Conservation (phyloP, 2,329 filamentous ascomycete genomes). For the Hypoxylon sp. region DNA sequence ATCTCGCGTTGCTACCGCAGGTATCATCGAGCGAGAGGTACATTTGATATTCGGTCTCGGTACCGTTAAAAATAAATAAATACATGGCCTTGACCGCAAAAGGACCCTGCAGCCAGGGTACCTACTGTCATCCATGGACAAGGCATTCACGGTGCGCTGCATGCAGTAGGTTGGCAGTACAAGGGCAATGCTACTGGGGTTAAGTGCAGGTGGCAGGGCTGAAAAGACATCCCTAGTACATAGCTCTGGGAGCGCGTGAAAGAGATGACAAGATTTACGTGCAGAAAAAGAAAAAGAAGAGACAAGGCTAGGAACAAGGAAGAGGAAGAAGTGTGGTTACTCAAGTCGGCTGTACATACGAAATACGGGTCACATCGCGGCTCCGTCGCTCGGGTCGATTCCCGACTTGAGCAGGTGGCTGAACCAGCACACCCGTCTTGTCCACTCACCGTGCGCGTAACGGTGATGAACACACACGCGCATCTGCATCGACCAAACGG, state of each 20-base stretch:
- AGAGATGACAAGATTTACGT: background rate
- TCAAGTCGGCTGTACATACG: conserved; percentile 37
- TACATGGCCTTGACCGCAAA: background rate
- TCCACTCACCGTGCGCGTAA: conserved; percentile 6
- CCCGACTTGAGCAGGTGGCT: conserved; percentile 38
- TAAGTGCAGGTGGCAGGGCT: conserved; percentile 26
- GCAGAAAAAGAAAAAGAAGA: conserved; percentile 9
- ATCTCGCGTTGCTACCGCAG: conserved; percentile 16
- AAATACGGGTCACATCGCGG: conserved; percentile 30
- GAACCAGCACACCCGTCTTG: conserved; percentile 7
- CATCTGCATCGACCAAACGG: conserved; percentile 1
- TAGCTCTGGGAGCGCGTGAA: background rate
- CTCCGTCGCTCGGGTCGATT: conserved; percentile 34
- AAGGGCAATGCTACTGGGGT: conserved; percentile 23
- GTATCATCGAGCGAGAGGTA: conserved; percentile 20
- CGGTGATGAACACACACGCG: conserved; percentile 15
- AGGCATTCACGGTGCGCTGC: conserved; percentile 24
- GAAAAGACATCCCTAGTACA: conserved; percentile 3
- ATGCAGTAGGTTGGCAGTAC: conserved; percentile 18
- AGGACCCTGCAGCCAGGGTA: conserved; percentile 25
- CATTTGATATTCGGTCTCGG: conserved; percentile 17
- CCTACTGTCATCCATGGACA: conserved; percentile 9
- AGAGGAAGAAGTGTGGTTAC: conserved; percentile 28
- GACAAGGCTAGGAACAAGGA: conserved; percentile 4
- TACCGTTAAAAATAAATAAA: conserved; percentile 14